These are phyloP conservation scores for Flaveria trinervia DNA, from an alignment of 129 eudicot genomes.

Conservation along the genomic window DNA sequence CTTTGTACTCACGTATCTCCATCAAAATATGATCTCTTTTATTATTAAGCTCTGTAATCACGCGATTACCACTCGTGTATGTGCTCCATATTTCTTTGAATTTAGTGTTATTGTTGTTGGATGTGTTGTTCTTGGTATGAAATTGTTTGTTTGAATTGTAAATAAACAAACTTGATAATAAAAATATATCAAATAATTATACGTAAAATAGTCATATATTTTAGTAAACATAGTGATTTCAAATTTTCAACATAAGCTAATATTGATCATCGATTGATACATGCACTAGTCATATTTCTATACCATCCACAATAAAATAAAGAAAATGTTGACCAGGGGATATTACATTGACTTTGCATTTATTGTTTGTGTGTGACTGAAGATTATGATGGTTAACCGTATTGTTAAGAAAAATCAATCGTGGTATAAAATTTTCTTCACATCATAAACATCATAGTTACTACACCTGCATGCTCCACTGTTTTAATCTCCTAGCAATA, in stretches of 20 bases:
- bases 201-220: too few relatives aligned
- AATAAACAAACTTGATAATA: too few relatives aligned
- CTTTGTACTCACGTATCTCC: neutral
- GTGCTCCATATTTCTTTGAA: neutral
- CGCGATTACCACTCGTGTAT: neutral
- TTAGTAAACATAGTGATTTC: too few relatives aligned
- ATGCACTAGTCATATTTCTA: neutral
- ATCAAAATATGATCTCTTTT: neutral
- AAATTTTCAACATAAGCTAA: too few relatives aligned
- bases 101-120: neutral
- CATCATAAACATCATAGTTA: too few relatives aligned
- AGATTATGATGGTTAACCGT: neutral
- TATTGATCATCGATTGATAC: too few relatives aligned
- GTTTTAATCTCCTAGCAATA: too few relatives aligned
- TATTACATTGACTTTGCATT: neutral
- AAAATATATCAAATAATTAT: too few relatives aligned
- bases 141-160: neutral
- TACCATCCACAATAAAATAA: too few relatives aligned
- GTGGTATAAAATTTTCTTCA: too few relatives aligned
- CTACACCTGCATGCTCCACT: too few relatives aligned
- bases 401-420: neutral
- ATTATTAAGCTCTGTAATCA: neutral
- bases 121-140: neutral
- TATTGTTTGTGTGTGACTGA: neutral
- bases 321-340: too few relatives aligned